Evolutionary conservation across 2,329 filamentous ascomycete genomes (phyloP), one percentile per base, ranked within the genome.

Genomic region (Calonectria hongkongensis): DNA sequence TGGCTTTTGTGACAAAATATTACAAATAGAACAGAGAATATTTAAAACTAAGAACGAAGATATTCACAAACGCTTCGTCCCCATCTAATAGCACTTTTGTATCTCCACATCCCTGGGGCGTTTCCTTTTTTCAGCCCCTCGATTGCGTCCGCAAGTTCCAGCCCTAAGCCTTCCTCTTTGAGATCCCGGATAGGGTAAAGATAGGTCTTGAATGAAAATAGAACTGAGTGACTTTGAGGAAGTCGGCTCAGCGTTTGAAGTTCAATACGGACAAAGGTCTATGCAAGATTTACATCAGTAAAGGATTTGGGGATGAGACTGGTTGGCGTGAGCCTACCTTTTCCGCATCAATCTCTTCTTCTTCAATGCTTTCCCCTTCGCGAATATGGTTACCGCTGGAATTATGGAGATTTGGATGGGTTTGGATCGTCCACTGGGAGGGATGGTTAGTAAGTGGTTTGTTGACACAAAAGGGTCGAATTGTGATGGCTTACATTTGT

Each of bases 171-270:
- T 62, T 90, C 88, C 0, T 78, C 82, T 75, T 87, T 89, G 75
- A 90, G 83, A 1, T 88, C 84, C 7, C 78, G 73, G 0, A 90
- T 70, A 0, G 87, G 85, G 62, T 89, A 90, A 28, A 89, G 70
- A 72, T 89, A 89, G 0, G 89, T 89, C 80, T 90, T 90, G 83
- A 91, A 89, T 12, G 88, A 88, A 78, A 91, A 90, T 10, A 90
- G 77, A 2, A 90, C 79, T 0, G 86, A 85, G 8, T 79, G 78
- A 0, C 86, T 88, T 71, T 83, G 76, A 0, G 88, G 88, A 10
- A 91, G 82, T 1, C 89, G 84, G 2, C 84, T 87, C 43, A 90
- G 74, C 0, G 87, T 88, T 78, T 91, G 89, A 27, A 89, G 82
- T 78, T 91, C 89, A 30, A 87, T 84, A n/a, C 88, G 83, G 10